Conservation (phyloP, 352 stramenopile species). For the Globisporangium solare region DNA sequence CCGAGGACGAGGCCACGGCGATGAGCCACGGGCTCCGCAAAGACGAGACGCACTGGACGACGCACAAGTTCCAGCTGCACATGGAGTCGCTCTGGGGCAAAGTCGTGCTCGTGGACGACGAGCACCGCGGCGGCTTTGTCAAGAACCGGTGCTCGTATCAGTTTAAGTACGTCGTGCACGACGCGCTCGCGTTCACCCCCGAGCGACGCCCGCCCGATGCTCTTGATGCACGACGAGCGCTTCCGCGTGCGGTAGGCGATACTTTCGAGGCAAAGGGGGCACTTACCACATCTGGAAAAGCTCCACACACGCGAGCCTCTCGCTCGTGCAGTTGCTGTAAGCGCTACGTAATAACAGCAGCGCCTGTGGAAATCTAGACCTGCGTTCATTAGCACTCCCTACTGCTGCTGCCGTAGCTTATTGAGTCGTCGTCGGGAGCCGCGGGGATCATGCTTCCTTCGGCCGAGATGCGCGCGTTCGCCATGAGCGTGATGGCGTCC, state of each 20-base stretch:
- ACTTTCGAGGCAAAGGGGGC: no score
- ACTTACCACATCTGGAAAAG: no score
- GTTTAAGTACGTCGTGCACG: slow-evolving; percentile 7
- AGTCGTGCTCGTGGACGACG: slow-evolving; percentile 34
- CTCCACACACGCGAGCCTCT: no score
- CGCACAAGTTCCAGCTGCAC: slow-evolving; percentile 18
- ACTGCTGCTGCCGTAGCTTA: no score
- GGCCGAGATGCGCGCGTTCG: slow-evolving; percentile 18
- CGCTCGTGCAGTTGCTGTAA: no score
- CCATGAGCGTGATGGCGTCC: slow-evolving; percentile 19
- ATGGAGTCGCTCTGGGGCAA: slow-evolving; percentile 42
- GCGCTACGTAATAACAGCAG: no score
- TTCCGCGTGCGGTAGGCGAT: no score
- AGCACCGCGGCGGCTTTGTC: slow-evolving; percentile 18
- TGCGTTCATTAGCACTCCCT: no score
- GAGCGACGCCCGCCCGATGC: not conserved
- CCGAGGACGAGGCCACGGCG: not conserved
- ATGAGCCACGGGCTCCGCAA: not conserved
- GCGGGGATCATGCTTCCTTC: slow-evolving; percentile 24
- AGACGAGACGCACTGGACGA: not conserved
- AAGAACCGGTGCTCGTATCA: slow-evolving; percentile 24
- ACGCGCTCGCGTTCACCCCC: slow-evolving; percentile 1
- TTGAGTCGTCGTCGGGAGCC: no score
- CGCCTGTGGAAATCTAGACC: no score
- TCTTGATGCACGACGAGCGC: not conserved